Percentiles rank a stretch among this genome's conserved stretches.
Evolutionary conservation across 108 stramenopile species (phyloP).

Genomic region (Conticribra guillardii): DNA sequence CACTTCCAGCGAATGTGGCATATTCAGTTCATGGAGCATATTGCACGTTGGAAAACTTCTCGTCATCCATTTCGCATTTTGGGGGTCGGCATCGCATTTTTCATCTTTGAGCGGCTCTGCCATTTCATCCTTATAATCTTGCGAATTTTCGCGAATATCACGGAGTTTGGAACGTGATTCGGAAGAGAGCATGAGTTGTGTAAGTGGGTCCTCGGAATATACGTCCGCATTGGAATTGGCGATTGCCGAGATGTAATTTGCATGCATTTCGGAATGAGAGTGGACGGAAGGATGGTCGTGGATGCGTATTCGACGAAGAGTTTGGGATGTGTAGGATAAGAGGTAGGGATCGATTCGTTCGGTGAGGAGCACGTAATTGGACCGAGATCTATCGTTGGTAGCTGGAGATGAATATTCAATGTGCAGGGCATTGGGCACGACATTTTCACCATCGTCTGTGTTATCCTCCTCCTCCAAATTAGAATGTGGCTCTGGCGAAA

Average conservation of each 20-base stretch:
- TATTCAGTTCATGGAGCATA: slow-evolving; percentile 55
- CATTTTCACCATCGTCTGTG: not conserved
- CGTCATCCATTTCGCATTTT: slow-evolving; percentile 53
- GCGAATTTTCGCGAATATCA: not conserved
- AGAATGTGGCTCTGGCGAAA: not conserved
- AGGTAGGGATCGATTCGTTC: not conserved
- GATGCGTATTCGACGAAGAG: not conserved
- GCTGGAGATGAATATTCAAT: not conserved
- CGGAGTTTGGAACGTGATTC: not conserved
- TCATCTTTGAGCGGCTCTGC: slow-evolving; percentile 37
- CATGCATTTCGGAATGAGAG: not conserved
- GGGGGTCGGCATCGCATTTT: slow-evolving; percentile 50
- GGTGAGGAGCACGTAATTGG: not conserved
- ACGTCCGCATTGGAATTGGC: not conserved
- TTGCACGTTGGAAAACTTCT: slow-evolving; percentile 66
- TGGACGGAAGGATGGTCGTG: not conserved
- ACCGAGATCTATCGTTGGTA: not conserved
- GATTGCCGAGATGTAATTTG: not conserved
- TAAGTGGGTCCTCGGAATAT: not conserved
- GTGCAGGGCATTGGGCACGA: not conserved
- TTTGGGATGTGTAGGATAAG: not conserved
- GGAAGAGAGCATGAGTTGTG: not conserved
- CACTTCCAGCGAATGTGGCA: slow-evolving; percentile 2
- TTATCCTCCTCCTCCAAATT: not conserved
- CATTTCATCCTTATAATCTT: not conserved